Base-by-base conservation (phyloP, 1,284 basidiomycete genomes). In the Cryptococcus sp. region DNA sequence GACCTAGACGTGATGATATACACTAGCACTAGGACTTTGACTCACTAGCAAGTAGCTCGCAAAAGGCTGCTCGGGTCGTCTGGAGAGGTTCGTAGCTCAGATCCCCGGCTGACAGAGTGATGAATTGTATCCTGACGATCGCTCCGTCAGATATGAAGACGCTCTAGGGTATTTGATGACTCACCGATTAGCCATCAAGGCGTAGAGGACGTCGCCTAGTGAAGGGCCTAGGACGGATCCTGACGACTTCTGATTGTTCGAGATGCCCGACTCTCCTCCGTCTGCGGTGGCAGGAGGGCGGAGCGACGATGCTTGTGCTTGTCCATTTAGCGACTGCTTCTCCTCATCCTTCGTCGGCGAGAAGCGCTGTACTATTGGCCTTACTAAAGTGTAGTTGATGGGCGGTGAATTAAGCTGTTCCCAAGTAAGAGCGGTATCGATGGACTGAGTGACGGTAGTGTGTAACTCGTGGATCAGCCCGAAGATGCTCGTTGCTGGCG, bases 371-470 rank as follows among this genome's bases (percentile, higher is more conserved):
- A 92, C 87, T 25, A 93, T 78, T 0, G 91, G 91, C 11, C 90
- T 84, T 27, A 93, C 85, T 53, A 93, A 81, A 6, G 88, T 83
- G 67, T 91, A 91, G 71, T 91, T 90, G 78, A 94, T 84, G 66
- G 92, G 89, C 2, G 90, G 86, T 0, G 90, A 88, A 16, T 86
- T 88, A 54, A 91, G 81, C 70, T 91, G 88, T 16, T 91, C 90
- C 91, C 90, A 93, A 55, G 84, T 86, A 52, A 93, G 75, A 6
- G 88, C 84, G 48, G 86, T 85, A 70, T 93, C 91, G 88, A 77
- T 68, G 25, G 51, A 64, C 50, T 52, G 52, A 41, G 50, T 63
- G 51, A 71, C 64, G 17, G 60, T 61, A 17, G 68, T 50, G 60
- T 76, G 72, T 4, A 79, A 58, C 7, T 69, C 64, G 58, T 78